A percentile compares a stretch with the other conserved stretches of the same genome.
Conservation (phyloP, 148 eudicot genomes). For the Persicaria tinctoria region DNA sequence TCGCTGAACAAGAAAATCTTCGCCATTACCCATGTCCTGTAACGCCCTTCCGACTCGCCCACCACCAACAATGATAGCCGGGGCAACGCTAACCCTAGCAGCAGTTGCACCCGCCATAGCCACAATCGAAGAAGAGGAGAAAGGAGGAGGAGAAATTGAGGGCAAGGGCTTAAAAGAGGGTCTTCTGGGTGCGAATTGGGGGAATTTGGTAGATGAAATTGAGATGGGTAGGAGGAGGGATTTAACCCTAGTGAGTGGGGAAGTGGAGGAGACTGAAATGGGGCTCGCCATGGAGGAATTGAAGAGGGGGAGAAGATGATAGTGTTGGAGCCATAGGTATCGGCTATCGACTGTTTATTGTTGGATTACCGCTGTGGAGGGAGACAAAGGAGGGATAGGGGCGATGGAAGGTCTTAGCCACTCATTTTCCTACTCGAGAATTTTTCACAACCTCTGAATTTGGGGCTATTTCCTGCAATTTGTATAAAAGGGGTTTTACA, state of each 20-base stretch:
- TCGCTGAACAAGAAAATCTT: conserved; percentile 69
- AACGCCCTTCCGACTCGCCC: conserved; percentile 85
- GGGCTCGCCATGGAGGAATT: conserved; percentile 25
- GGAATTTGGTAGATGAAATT: conserved; percentile 22
- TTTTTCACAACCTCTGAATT: neutral
- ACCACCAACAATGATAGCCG: conserved; percentile 84
- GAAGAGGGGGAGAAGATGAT: neutral
- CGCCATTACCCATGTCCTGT: conserved; percentile 72
- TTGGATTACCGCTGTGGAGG: neutral
- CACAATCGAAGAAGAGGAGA: conserved; percentile 7
- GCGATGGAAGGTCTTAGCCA: conserved; percentile 1
- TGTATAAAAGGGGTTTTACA: too few species aligned
- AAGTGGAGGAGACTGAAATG: conserved; percentile 16
- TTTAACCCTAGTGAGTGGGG: conserved; percentile 22
- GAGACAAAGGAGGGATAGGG: neutral
- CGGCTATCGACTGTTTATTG: neutral
- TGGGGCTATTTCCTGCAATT: too few species aligned
- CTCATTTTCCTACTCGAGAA: neutral
- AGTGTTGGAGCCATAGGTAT: neutral
- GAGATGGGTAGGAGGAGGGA: conserved; percentile 5
- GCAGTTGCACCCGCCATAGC: conserved; percentile 22
- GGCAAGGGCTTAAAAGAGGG: neutral
- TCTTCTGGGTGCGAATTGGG: conserved; percentile 23
- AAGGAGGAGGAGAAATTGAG: neutral
- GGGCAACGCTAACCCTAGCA: conserved; percentile 33